phyloP scores from a whole-genome alignment of 306 rosid genomes.

The Canavalia ensiformis region DNA sequence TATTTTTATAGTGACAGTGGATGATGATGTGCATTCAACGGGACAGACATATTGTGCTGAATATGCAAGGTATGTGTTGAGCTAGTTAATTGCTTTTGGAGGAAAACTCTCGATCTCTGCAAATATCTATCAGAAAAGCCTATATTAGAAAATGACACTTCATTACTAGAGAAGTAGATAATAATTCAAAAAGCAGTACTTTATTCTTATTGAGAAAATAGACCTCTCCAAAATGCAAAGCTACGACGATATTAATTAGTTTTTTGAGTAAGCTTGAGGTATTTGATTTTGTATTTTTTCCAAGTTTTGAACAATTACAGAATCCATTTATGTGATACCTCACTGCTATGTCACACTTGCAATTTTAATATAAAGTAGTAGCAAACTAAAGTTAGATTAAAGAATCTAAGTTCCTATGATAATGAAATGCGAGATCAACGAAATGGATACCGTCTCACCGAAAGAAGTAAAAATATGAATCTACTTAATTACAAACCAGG shows the following conservation, averaged over 20 bases:
- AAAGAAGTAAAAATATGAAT: slow-evolving; percentile 26
- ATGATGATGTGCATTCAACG: background rate
- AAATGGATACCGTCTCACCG: background rate
- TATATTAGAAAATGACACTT: slow-evolving; percentile 16
- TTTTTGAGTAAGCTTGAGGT: background rate
- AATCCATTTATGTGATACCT: slow-evolving; percentile 29
- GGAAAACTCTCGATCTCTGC: background rate
- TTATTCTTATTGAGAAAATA: background rate
- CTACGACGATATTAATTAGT: background rate
- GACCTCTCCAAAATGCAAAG: slow-evolving; percentile 18
- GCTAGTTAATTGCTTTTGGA: slow-evolving; percentile 2
- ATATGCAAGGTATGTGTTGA: background rate
- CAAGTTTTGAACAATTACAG: slow-evolving; percentile 6
- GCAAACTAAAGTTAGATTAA: background rate
- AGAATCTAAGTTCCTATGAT: background rate
- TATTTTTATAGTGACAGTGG: background rate
- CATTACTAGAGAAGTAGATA: background rate
- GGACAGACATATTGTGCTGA: background rate
- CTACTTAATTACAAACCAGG: background rate
- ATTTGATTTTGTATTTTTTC: slow-evolving; percentile 1
- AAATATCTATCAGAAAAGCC: slow-evolving; percentile 5
- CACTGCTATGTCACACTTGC: background rate
- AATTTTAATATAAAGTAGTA: background rate
- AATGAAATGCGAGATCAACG: background rate
- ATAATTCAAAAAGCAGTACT: background rate